Percentiles rank a stretch among this genome's conserved stretches.
Evolutionary conservation across 2,329 filamentous ascomycete species (phyloP).

Genomic region (Ceratocystis cubensis): DNA sequence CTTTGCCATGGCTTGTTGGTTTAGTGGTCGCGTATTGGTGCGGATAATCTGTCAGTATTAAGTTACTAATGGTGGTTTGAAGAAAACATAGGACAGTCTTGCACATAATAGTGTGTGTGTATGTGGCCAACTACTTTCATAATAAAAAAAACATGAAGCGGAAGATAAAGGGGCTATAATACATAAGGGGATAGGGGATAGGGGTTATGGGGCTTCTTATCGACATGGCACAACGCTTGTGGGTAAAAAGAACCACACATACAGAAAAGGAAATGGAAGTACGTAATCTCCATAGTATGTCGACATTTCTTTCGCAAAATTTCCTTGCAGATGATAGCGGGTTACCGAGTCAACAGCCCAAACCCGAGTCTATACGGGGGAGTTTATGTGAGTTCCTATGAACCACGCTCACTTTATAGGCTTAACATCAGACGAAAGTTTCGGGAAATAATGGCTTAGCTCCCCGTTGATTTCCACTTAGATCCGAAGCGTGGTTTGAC

Average conservation of each 20-base stretch:
- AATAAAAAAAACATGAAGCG: background rate
- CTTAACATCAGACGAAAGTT: constrained; percentile 6
- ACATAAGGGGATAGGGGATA: no score
- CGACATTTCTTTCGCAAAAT: no score
- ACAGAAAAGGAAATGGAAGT: no score
- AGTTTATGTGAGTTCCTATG: background rate
- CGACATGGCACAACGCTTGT: no score
- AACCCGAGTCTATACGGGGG: no score
- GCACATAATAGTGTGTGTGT: background rate
- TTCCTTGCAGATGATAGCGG: no score
- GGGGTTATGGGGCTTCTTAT: background rate
- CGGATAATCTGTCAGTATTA: background rate
- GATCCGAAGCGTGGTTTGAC: background rate
- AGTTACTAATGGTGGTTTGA: background rate
- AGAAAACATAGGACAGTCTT: background rate
- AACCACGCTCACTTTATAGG: background rate
- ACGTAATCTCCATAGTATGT: no score
- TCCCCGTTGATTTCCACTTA: constrained; percentile 6
- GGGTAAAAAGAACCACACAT: no score
- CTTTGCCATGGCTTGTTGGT: background rate
- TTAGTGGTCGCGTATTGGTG: background rate
- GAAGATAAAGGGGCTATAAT: background rate
- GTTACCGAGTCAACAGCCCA: no score
- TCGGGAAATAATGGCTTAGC: constrained; percentile 1
- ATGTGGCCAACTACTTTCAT: background rate